Evolutionary conservation across 2,329 filamentous ascomycete species (phyloP), one percentile per base, ranked within the genome.

Genomic region (Penicillium sp.): DNA sequence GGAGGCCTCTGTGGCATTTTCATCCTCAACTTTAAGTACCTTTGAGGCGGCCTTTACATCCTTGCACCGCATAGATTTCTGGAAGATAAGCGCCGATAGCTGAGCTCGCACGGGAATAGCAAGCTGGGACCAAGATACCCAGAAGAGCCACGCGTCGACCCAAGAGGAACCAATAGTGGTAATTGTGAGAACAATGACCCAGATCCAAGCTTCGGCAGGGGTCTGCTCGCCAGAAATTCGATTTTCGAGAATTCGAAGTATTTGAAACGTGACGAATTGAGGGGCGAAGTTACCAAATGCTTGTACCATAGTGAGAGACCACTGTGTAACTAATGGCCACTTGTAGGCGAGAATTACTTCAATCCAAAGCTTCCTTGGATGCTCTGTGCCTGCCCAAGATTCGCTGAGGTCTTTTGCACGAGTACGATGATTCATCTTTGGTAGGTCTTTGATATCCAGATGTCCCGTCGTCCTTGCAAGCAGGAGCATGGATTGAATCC

Each of bases 61-160:
- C 67, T 91, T 91, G 48, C 86, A 80, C 53, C 85, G 80, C 77
- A 91, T 83, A 0, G 87, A 82, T 70, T 92, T 92, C 59, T 85
- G 81, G 62, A 91, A 91, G 18, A 91, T 82, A 5, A 90, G 79
- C 1, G 87, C 81, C 3, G 86, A 84, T 3, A 92, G 74, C 65
- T 91, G 86, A 43, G 84, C 80, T 55, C 86, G 82, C 14, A 91
- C 74, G 0, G 87, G 86, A 23, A 90, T 77, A 50, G 78, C 77
- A 26, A 91, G 66, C 53, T 83, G 77, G 2, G 80, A 77, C 70
- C 80, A 85, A 0, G 81, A 81, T 55, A 87, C 73, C 84, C 86
- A 90, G 61, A 81, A 84, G 28, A 86, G 68, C 75, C 82, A 85
- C 1, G 81, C 74, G 63, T 89, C 86, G 33, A 86, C 68, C 78